Evolutionary conservation across 306 rosid species (phyloP).

Genomic region (Sicyos baderoa): DNA sequence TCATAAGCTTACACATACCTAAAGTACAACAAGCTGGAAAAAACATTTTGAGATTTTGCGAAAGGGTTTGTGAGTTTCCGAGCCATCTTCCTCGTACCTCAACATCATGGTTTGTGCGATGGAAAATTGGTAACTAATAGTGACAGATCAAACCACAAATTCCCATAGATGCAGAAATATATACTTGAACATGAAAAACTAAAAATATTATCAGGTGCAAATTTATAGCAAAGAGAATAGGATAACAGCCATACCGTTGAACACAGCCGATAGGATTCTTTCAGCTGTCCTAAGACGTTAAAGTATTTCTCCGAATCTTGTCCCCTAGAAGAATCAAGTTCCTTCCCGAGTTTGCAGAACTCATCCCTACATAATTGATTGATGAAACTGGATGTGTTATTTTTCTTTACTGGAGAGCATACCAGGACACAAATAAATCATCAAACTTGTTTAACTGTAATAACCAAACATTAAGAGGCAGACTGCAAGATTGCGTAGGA

Average conservation of each 20-base stretch:
- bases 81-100: no score
- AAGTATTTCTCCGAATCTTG: conserved; percentile 51
- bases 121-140: no score
- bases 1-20: not conserved
- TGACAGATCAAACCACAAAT: no score
- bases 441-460: conserved; percentile 7
- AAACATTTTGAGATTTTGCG: not conserved
- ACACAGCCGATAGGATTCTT: conserved; percentile 60
- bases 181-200: not conserved
- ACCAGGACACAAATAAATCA: conserved; percentile 15
- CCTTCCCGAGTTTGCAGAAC: conserved; percentile 59
- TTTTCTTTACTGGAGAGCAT: conserved; percentile 5
- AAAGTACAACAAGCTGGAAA: not conserved
- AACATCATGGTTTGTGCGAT: no score
- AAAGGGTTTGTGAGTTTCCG: no score
- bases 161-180: not conserved
- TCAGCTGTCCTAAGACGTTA: conserved; percentile 45
- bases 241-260: conserved; percentile 42
- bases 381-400: not conserved
- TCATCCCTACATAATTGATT: conserved; percentile 39
- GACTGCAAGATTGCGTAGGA: not conserved
- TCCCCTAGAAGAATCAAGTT: conserved; percentile 47
- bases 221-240: not conserved
- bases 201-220: not conserved
- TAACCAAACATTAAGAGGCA: not conserved